A percentile compares a stretch with the other conserved stretches of the same genome.
Conservation (phyloP, 148 eudicot species). For the Spergularia marina region DNA sequence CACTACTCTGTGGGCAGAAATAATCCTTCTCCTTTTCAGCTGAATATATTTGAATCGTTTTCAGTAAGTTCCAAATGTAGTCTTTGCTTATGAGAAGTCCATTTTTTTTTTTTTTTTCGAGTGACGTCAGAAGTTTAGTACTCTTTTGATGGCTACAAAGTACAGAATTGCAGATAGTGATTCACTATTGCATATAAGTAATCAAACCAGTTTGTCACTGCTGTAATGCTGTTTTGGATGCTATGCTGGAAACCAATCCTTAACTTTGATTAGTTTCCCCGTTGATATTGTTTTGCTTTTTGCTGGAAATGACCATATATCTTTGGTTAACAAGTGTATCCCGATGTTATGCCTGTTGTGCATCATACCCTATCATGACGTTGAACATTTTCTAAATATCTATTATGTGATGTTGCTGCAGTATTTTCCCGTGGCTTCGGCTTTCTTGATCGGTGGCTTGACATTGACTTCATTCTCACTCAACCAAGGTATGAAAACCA, state of each 20-base stretch:
- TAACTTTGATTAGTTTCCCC: no score
- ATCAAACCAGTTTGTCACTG: neutral
- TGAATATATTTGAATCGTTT: slow-evolving; percentile 54
- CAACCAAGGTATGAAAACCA: slow-evolving; percentile 48
- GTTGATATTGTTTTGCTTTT: no score
- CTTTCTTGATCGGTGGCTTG: slow-evolving; percentile 61
- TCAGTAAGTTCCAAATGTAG: slow-evolving; percentile 47
- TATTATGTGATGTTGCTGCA: slow-evolving; percentile 28
- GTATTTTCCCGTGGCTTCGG: slow-evolving; percentile 82
- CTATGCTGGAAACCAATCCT: slow-evolving; percentile 5
- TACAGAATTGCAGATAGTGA: neutral
- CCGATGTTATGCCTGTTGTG: no score
- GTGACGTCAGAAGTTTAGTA: neutral
- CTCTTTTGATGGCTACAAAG: neutral
- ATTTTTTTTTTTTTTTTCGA: no score
- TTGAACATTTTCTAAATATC: neutral
- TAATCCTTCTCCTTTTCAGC: slow-evolving; percentile 62
- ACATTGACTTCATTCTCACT: slow-evolving; percentile 63
- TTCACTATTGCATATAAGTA: neutral
- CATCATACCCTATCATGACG: neutral
- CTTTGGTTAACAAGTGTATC: no score
- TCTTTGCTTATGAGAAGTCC: neutral
- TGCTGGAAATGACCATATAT: no score
- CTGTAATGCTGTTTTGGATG: neutral
- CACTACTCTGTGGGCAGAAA: slow-evolving; percentile 59